Base-by-base conservation (phyloP, 768 basidiomycete genomes). In the Filobasidium wieringae region DNA sequence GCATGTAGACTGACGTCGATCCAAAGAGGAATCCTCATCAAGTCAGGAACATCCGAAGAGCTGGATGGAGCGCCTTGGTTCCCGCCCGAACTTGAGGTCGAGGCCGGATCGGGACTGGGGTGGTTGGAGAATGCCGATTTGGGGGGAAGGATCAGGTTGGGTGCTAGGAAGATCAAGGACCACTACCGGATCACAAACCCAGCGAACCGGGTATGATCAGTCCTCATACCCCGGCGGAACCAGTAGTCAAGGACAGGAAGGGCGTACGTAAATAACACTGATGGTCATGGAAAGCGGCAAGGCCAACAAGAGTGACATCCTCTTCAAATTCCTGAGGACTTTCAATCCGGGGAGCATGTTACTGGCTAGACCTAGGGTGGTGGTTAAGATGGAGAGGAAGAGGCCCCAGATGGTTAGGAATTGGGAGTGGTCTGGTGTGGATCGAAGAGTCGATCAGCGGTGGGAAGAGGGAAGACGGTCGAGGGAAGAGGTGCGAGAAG, bases 371-470 rank as follows among this genome's bases (percentile, higher is more conserved):
- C 77, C 77, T 12, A 78, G 30, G 14, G 72, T 34, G 77, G 79
- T 78, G 24, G 75, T 78, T 4, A 73, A 32, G 70, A 74, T 76
- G 39, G 80, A 74, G 4, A 72, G 60, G 19, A 68, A 64, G 5
- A 80, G 72, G 2, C 85, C 85, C 72, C 86, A 82, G 63, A 88
- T 85, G 0, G 88, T 90, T 54, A 89, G 74, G 66, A 80, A 89
- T 68, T 84, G n/a, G n/a, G n/a, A n/a, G n/a, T n/a, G n/a, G n/a
- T n/a, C n/a, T n/a, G n/a, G n/a, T n/a, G n/a, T n/a, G n/a, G n/a
- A n/a, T n/a, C n/a, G n/a, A n/a, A n/a, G n/a, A n/a, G n/a, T n/a
- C n/a, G n/a, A n/a, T n/a, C n/a, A n/a, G n/a, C n/a, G n/a, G n/a
- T n/a, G n/a, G n/a, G n/a, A n/a, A n/a, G n/a, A n/a, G n/a, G n/a